A percentile compares a stretch with the other conserved stretches of the same genome.
Conservation (phyloP, 2,329 filamentous ascomycete species). For the Westerdykella sp. region DNA sequence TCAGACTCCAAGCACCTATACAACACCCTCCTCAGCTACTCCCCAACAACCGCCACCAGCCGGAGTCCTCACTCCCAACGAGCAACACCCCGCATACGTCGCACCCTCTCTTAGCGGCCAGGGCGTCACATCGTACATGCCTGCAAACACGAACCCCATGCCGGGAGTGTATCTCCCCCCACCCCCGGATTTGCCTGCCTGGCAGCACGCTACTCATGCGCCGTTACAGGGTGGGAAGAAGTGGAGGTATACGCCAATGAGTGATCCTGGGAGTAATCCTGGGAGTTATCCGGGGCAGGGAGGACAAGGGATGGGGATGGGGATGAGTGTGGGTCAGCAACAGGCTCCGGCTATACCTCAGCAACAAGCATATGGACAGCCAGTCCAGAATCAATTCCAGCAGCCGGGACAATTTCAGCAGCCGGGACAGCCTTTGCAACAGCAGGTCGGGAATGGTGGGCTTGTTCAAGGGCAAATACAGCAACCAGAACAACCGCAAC, state of each 20-base stretch:
- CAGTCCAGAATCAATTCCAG: conserved; percentile 9
- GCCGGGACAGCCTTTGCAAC: conserved; percentile 6
- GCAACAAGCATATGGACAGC: conserved; percentile 14
- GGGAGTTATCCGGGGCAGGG: conserved; percentile 21
- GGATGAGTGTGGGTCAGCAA: conserved; percentile 12
- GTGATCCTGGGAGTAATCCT: conserved; percentile 21
- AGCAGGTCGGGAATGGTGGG: background rate
- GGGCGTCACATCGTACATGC: conserved; percentile 30
- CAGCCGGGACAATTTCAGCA: conserved; percentile 8
- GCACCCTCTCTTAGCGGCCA: conserved; percentile 30
- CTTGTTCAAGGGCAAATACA: conserved; percentile 1
- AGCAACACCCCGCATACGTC: conserved; percentile 29
- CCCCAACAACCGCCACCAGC: conserved; percentile 11
- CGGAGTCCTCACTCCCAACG: conserved; percentile 26
- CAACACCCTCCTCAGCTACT: conserved; percentile 14
- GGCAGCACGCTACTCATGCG: conserved; percentile 34
- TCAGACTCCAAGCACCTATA: conserved; percentile 15
- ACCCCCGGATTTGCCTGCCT: conserved; percentile 32
- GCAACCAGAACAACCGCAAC: background rate
- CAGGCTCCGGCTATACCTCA: conserved; percentile 4
- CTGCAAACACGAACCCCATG: conserved; percentile 30
- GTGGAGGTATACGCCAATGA: conserved; percentile 28
- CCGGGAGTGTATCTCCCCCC: conserved; percentile 33
- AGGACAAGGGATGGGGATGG: conserved; percentile 18
- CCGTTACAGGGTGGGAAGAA: conserved; percentile 28